phyloP scores from a whole-genome alignment of 257 asterid species.

The Haberlea rhodopensis region DNA sequence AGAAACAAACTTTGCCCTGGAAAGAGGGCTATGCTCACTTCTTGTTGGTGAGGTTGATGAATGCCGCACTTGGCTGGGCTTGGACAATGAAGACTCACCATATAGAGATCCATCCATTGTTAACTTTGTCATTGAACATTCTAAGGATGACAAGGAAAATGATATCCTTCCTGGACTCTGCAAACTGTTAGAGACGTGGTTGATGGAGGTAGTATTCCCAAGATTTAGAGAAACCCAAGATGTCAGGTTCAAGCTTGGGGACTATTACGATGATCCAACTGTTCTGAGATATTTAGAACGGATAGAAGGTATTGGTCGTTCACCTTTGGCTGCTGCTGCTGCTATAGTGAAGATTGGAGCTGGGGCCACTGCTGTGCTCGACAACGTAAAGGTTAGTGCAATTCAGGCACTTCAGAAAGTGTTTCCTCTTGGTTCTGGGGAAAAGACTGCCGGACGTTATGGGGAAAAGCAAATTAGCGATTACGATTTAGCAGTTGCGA shows the following conservation, averaged over 20 bases:
- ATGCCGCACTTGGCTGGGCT: slow-evolving; percentile 89
- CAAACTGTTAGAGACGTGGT: slow-evolving; percentile 91
- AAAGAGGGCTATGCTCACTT: slow-evolving; percentile 97
- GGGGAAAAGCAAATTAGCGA: slow-evolving; percentile 36
- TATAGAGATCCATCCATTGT: slow-evolving; percentile 83
- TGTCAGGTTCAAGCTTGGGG: slow-evolving; percentile 73
- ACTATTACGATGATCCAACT: slow-evolving; percentile 91
- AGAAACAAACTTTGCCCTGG: slow-evolving; percentile 86
- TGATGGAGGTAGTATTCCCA: slow-evolving; percentile 96
- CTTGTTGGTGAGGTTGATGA: slow-evolving; percentile 93
- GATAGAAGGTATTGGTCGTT: slow-evolving; percentile 78
- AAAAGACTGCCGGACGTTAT: slow-evolving; percentile 39
- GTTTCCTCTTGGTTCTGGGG: slow-evolving; percentile 62
- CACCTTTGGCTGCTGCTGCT: slow-evolving; percentile 98
- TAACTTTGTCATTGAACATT: slow-evolving; percentile 75
- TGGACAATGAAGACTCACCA: slow-evolving; percentile 70
- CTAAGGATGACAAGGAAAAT: slow-evolving; percentile 66
- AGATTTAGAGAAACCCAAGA: slow-evolving; percentile 86
- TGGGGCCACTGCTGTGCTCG: slow-evolving; percentile 95
- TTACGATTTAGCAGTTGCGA: slow-evolving; percentile 30
- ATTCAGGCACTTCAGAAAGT: slow-evolving; percentile 85
- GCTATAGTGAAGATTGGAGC: slow-evolving; percentile 95
- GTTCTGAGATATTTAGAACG: slow-evolving; percentile 91
- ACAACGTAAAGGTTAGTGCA: slow-evolving; percentile 76
- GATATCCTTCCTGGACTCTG: slow-evolving; percentile 93